phyloP scores from a whole-genome alignment of 2,329 filamentous ascomycete genomes.

The Arthrobotrys pseudoclavata region DNA sequence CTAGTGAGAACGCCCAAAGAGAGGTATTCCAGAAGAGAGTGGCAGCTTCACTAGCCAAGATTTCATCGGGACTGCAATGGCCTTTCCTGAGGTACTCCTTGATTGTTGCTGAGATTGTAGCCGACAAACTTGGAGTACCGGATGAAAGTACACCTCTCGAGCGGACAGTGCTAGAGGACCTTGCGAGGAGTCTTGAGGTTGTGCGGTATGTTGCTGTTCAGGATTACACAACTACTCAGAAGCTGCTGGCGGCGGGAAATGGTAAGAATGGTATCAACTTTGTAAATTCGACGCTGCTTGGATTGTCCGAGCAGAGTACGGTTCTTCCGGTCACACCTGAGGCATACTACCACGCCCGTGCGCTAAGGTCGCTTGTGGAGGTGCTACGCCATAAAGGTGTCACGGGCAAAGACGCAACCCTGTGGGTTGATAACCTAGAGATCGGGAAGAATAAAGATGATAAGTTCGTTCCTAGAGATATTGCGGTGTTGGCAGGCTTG shows the following conservation, averaged over 20 bases:
- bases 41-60: conserved; percentile 30
- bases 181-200: conserved; percentile 25
- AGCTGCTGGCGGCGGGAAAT: conserved; percentile 26
- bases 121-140: conserved; percentile 44
- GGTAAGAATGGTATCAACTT: conserved; percentile 51
- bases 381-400: conserved; percentile 46
- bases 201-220: conserved; percentile 37
- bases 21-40: conserved; percentile 24
- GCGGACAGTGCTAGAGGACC: conserved; percentile 24
- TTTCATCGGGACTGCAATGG: conserved; percentile 45
- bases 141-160: conserved; percentile 37
- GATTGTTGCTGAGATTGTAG: conserved; percentile 39
- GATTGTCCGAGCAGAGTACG: conserved; percentile 31
- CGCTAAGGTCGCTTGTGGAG: conserved; percentile 49
- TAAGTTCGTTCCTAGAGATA: conserved; percentile 47
- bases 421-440: conserved; percentile 49
- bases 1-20: neutral
- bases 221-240: conserved; percentile 30
- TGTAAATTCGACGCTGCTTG: conserved; percentile 46
- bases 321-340: conserved; percentile 46
- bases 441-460: conserved; percentile 53
- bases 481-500: conserved; percentile 47
- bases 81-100: conserved; percentile 55
- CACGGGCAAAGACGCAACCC: conserved; percentile 47
- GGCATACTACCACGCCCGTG: conserved; percentile 54